These are phyloP conservation scores for Boletus huronensis DNA, from an alignment of 768 basidiomycete species.

Conservation along the genomic window DNA sequence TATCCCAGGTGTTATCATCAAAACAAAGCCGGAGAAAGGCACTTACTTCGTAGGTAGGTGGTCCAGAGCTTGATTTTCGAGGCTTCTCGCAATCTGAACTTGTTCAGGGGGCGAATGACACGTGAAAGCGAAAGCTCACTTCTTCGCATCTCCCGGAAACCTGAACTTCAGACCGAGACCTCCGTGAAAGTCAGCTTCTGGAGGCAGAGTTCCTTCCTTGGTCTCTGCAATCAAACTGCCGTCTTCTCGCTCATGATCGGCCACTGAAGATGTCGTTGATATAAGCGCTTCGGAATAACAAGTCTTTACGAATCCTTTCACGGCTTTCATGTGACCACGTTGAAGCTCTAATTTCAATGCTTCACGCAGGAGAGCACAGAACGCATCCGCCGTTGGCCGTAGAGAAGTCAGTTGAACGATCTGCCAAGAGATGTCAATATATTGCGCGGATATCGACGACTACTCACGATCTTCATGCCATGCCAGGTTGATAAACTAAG, in stretches of 20 bases:
- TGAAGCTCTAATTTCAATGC: slow-evolving; percentile 87
- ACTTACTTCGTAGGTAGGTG: slow-evolving; percentile 73
- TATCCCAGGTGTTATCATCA: slow-evolving; percentile 30
- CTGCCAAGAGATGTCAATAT: slow-evolving; percentile 34
- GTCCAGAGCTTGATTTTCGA: slow-evolving; percentile 97
- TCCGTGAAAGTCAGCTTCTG: slow-evolving; percentile 62
- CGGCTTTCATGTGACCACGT: slow-evolving; percentile 87
- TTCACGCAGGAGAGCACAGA: slow-evolving; percentile 85
- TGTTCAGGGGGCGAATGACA: slow-evolving; percentile 11
- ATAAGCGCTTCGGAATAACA: slow-evolving; percentile 93
- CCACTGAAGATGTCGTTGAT: slow-evolving; percentile 49
- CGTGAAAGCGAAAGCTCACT: slow-evolving; percentile 45
- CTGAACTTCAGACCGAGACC: slow-evolving; percentile 81
- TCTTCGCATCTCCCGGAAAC: slow-evolving; percentile 90
- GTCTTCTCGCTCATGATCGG: slow-evolving; percentile 66
- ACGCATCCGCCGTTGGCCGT: slow-evolving; percentile 88
- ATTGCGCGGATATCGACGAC: background rate
- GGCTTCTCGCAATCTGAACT: slow-evolving; percentile 72
- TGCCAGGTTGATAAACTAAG: slow-evolving; percentile 93
- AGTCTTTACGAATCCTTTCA: slow-evolving; percentile 87
- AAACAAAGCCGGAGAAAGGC: background rate
- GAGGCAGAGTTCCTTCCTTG: slow-evolving; percentile 43
- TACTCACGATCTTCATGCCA: slow-evolving; percentile 79
- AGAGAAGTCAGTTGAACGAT: slow-evolving; percentile 92
- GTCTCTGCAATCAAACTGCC: slow-evolving; percentile 57